Conservation (phyloP, 108 stramenopile species). For the Licmophora abbreviata region DNA sequence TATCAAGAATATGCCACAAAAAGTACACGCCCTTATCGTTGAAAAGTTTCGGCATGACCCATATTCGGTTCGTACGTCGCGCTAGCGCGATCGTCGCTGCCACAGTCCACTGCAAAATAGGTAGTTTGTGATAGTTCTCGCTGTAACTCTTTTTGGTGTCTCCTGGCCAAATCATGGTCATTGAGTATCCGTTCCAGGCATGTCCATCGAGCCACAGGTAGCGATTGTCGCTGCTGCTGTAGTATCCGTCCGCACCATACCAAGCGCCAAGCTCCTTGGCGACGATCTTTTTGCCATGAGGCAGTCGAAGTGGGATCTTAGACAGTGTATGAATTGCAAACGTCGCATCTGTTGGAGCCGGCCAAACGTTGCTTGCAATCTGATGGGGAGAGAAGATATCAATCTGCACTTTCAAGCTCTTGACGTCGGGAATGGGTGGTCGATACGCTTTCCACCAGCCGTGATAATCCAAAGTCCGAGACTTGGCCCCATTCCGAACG, state of each 20-base stretch:
- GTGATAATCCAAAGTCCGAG: no score
- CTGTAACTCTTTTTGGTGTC: slow-evolving; percentile 2
- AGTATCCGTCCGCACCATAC: background rate
- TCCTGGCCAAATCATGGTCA: slow-evolving; percentile 11
- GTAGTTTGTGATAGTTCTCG: slow-evolving; percentile 2
- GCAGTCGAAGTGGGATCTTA: slow-evolving; percentile 14
- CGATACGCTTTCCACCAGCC: no score
- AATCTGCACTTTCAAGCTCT: background rate
- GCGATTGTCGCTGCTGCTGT: background rate
- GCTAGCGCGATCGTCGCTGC: slow-evolving; percentile 23
- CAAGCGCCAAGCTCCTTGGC: slow-evolving; percentile 31
- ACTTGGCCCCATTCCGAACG: no score
- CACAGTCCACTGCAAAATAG: slow-evolving; percentile 12
- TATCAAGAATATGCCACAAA: slow-evolving; percentile 22
- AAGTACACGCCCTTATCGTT: slow-evolving; percentile 16
- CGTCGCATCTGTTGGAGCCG: slow-evolving; percentile 7
- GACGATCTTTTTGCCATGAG: slow-evolving; percentile 31
- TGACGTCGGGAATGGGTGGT: background rate
- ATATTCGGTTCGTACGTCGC: slow-evolving; percentile 17
- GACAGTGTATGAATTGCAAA: slow-evolving; percentile 27
- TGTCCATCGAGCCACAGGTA: slow-evolving; percentile 5
- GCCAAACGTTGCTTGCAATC: slow-evolving; percentile 12
- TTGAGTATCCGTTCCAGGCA: slow-evolving; percentile 1
- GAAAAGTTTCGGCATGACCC: slow-evolving; percentile 23
- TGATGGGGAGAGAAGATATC: slow-evolving; percentile 3